Base-by-base conservation (phyloP, 2,329 filamentous ascomycete genomes). In the Madurella mycetomatis region DNA sequence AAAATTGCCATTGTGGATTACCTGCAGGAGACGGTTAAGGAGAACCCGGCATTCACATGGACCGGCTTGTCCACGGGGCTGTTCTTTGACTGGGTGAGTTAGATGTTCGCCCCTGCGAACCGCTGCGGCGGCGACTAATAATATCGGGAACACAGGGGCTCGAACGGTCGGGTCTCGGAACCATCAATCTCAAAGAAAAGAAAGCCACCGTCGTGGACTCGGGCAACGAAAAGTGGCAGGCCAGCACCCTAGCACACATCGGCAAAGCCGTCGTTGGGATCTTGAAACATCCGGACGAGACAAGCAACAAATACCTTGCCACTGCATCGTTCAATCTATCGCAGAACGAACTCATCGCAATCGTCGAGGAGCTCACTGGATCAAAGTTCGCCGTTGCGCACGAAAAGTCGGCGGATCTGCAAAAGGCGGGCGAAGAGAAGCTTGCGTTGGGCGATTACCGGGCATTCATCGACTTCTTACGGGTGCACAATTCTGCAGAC, bases 31-130 rank as follows among this genome's bases (percentile, higher is more conserved):
- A 76, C 77, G 58, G 69, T 66, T 7, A 74, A 76, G 57, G 69
- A 77, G 56, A 67, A 69, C 18, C 63, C 70, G 1, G 66, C 61
- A 0, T 77, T 87, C 58, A 76, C 72, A 31, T 87, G 84, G 83
- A 85, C 81, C 1, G 79, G 73, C 2, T 65, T 87, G 13, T 76
- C 82, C 3, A 79, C 72, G 9, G 81, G 83, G 0, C 69, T 78
- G 2, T 82, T 87, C 66, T 84, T 87, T 64, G 84, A 87, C 62
- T 82, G 77, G 79, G 74, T 77, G 64, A 25, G 69, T 62, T 25
- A 7, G 25, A 0, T 8, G 41, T 9, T 17, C 7, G 41, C 41
- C 4, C 16, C 9, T 45, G 15, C n/a, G 16, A 15, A n/a, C 11
- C 31, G 11, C 9, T 4, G 34, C 34, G 11, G 13, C 4, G 34